Evolutionary conservation across 768 basidiomycete genomes (phyloP), one percentile per base, ranked within the genome.

Genomic region (Rossbeevera mucosa): DNA sequence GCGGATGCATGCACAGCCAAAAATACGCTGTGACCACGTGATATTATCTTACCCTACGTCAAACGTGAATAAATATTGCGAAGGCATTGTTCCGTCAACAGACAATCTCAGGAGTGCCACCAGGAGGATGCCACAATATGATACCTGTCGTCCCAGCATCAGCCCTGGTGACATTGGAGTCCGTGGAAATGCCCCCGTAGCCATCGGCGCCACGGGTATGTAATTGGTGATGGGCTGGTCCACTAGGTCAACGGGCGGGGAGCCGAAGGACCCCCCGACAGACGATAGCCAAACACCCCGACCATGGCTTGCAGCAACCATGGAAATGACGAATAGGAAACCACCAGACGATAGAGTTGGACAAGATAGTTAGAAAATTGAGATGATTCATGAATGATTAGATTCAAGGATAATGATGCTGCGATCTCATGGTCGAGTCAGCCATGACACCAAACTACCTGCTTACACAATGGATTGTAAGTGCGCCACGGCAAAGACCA

Each of bases 361-460:
- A 24, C 42, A 28, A 8, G 14, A 29, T 3, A 12, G 28, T 53
- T 21, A 49, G 48, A 25, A 46, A 9, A 33, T 18, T 11, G 6
- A 20, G 13, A 12, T 11, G 14, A 59, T 68, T 50, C 40, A 73
- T 73, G 20, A 1, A 69, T 48, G 24, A 73, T 53, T 54, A 71
- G 74, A 51, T 57, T 64, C 44, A 75, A 53, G 56, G 68, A 74
- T 12, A 69, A 59, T 51, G 75, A 68, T 2, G 68, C 74, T 41
- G 52, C 60, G 5, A 74, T 29, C 12, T 12, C 29, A 12, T n/a
- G n/a, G n/a, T n/a, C n/a, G n/a, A n/a, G n/a, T n/a, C n/a, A n/a
- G n/a, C n/a, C n/a, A n/a, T n/a, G n/a, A n/a, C n/a, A n/a, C n/a
- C n/a, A n/a, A n/a, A n/a, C n/a, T n/a, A n/a, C n/a, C n/a, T n/a